A percentile compares a stretch with the other conserved stretches of the same genome.
Evolutionary conservation across 2,329 filamentous ascomycete genomes (phyloP).

Genomic region (Exophiala calicioides): DNA sequence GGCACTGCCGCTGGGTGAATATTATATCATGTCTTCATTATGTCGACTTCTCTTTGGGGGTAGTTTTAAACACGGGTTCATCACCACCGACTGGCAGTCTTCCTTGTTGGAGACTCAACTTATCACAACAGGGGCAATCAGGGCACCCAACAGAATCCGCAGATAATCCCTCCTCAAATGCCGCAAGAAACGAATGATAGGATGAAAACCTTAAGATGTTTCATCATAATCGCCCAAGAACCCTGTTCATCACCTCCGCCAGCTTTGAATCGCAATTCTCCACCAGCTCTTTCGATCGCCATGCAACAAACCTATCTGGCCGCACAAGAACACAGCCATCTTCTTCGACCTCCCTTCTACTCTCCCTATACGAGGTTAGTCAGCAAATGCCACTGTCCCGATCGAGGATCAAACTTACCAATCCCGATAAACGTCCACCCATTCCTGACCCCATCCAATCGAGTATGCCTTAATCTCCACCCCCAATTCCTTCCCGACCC

Average conservation of each 20-base stretch:
- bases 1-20: too few relatives aligned
- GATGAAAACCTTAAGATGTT: too few relatives aligned
- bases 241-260: slow-evolving; percentile 15
- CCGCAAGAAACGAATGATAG: not conserved
- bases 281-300: slow-evolving; percentile 42
- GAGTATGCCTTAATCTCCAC: slow-evolving; percentile 52
- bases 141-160: too few relatives aligned
- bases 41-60: too few relatives aligned
- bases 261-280: slow-evolving; percentile 21
- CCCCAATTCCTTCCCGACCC: slow-evolving; percentile 42
- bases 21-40: too few relatives aligned
- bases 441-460: slow-evolving; percentile 62
- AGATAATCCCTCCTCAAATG: not conserved
- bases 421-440: slow-evolving; percentile 63
- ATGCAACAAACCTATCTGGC: slow-evolving; percentile 62
- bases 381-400: not conserved
- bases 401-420: slow-evolving; percentile 45
- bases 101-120: too few relatives aligned
- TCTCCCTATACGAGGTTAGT: slow-evolving; percentile 31
- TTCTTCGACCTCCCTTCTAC: slow-evolving; percentile 56
- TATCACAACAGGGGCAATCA: too few relatives aligned
- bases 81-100: too few relatives aligned
- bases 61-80: too few relatives aligned
- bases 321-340: slow-evolving; percentile 60
- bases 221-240: slow-evolving; percentile 18